Conservation (phyloP, 345 rosid genomes). For the Boechera stricta region DNA sequence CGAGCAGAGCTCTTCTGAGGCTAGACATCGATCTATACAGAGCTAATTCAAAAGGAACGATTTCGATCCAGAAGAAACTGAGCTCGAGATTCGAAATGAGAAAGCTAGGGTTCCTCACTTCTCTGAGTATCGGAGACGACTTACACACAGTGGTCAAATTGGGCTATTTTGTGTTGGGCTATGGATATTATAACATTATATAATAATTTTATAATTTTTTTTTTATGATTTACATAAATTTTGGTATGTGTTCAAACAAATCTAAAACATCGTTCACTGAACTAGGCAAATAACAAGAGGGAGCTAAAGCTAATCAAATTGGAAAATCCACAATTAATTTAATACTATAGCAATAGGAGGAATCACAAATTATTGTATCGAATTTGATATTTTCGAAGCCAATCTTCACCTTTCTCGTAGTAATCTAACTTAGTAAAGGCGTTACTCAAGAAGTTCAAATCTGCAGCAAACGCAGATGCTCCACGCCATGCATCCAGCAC, state of each 20-base stretch:
- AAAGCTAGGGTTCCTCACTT: slow-evolving; percentile 30
- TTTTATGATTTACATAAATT: background rate
- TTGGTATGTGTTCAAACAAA: background rate
- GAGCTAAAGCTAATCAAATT: background rate
- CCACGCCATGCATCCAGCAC: slow-evolving; percentile 98
- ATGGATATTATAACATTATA: no score
- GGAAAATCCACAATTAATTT: background rate
- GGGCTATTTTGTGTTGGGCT: slow-evolving; percentile 36
- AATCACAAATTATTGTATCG: slow-evolving; percentile 46
- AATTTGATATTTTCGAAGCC: slow-evolving; percentile 80
- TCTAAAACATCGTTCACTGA: slow-evolving; percentile 14
- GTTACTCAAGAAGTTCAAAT: slow-evolving; percentile 59
- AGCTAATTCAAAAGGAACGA: background rate
- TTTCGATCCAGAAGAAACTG: slow-evolving; percentile 18
- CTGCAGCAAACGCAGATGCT: slow-evolving; percentile 76
- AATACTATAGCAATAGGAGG: background rate
- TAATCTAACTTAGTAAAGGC: slow-evolving; percentile 74
- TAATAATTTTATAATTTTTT: no score
- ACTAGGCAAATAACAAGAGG: background rate
- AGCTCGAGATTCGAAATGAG: slow-evolving; percentile 32
- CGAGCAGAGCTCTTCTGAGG: slow-evolving; percentile 46
- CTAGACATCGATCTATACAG: slow-evolving; percentile 29
- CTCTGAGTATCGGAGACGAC: background rate
- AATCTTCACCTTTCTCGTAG: slow-evolving; percentile 90
- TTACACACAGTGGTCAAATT: slow-evolving; percentile 7